Base-by-base conservation (phyloP, 2,329 filamentous ascomycete species). In the Parastagonospora nodorum region DNA sequence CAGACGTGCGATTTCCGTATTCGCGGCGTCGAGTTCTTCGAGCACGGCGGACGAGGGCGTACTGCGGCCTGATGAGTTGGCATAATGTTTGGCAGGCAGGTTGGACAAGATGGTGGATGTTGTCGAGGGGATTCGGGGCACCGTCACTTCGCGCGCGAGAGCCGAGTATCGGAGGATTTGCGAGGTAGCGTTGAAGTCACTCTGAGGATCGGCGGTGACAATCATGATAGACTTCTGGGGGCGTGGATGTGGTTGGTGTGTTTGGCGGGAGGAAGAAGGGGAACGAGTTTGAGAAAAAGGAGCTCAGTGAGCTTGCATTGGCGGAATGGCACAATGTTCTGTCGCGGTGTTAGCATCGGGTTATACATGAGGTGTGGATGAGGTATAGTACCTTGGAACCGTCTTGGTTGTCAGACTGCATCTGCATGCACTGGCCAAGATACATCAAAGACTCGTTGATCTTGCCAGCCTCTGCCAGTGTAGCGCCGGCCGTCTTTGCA, bases 401-500 rank as follows among this genome's bases (percentile, higher is more conserved):
- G 56, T 81, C 87, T 37, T 87, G 86, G 29, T 87, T 82, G 63
- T 93, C 90, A 52, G 88, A 92, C 72, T 97, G 93, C 82, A 96
- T 93, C 71, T 97, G 93, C 63, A 99, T 82, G 70, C 94, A 99
- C 69, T 97, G 94, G 0, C 94, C 94, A 1, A 99, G 82, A 71
- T 97, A 97, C 94, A 99, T 99, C 68, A 99, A 78, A 68, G 90
- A 96, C 74, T 97, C 92, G 68, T 99, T 99, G 72, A 99, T 99
- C 77, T 97, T 97, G 45, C 94, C 94, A 31, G 93, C 94, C 77
- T 99, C 94, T 0, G 89, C 93, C 11, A 99, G 82, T 0, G 93
- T 97, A 4, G 91, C 87, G 10, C 94, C 94, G 0, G 92, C 89
- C 0, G 94, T 97, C 80, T 97, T 97, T 24, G 94, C 92, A 57